Percentiles rank a stretch among this genome's conserved stretches.
These are phyloP conservation scores for Millerozyma miso DNA, from an alignment of 805 yeast genomes.

Conservation along the genomic window DNA sequence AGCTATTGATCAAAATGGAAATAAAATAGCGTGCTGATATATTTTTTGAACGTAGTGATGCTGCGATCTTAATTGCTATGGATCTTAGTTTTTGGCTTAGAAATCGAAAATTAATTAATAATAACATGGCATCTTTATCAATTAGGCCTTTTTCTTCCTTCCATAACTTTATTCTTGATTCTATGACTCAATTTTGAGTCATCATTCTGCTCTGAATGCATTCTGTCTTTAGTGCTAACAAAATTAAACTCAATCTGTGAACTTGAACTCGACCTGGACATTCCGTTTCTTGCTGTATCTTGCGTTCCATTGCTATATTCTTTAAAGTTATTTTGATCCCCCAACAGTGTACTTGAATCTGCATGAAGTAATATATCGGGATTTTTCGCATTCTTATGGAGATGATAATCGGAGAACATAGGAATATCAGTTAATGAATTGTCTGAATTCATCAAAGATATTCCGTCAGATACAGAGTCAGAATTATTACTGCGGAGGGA, in stretches of 20 bases:
- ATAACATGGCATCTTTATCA: too few relatives aligned
- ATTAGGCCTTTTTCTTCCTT: conserved; percentile 21
- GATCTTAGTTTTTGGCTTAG: too few relatives aligned
- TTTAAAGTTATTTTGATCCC: too few relatives aligned
- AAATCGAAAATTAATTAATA: too few relatives aligned
- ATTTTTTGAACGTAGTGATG: too few relatives aligned
- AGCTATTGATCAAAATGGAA: too few relatives aligned
- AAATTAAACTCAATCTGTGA: conserved; percentile 34
- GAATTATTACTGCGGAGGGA: conserved; percentile 18
- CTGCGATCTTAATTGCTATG: too few relatives aligned
- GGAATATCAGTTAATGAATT: conserved; percentile 64
- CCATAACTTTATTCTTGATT: conserved; percentile 33
- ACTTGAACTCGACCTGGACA: conserved; percentile 19
- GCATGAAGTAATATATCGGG: conserved; percentile 17
- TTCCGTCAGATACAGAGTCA: conserved; percentile 51
- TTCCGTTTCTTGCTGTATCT: conserved; percentile 3
- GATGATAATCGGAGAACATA: conserved; percentile 49
- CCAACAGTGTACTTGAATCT: conserved; percentile 14
- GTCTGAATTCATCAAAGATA: conserved; percentile 59
- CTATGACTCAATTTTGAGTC: conserved; percentile 23
- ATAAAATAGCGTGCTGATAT: too few relatives aligned
- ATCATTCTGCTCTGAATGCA: background rate
- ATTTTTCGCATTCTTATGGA: conserved; percentile 29
- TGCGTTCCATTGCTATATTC: background rate
- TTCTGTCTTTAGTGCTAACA: conserved; percentile 9